Base-by-base conservation (phyloP, 148 eudicot genomes). In the Camellia sinensis region DNA sequence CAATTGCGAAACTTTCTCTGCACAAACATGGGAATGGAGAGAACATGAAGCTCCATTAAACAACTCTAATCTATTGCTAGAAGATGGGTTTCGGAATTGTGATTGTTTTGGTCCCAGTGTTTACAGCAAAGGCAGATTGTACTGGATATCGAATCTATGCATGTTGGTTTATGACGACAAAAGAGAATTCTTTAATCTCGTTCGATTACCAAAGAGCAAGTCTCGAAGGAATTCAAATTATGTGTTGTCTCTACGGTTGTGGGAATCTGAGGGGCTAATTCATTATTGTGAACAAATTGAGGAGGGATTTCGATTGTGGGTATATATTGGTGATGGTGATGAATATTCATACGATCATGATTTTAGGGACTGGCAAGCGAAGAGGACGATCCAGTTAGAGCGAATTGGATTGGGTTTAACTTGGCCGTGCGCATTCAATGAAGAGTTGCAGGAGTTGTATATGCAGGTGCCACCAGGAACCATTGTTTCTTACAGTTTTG, bases 361-460 rank as follows among this genome's bases (percentile, higher is more conserved):
- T 29, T 29, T 29, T 29, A 29, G 37, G 8, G 3, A 41, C 14
- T 74, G 77, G 77, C 50, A 46, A 40, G 48, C 66, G 3, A 74
- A 40, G 77, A 37, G 65, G 29, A 19, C 5, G 0, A 59, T 74
- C 29, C 66, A 8, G 6, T 41, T 59, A 21, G 50, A 74, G 37
- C 0, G 8, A 57, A 59, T 46, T 74, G 69, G n/a, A 10, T 48
- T 4, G 69, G 69, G 45, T 21, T n/a, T 12, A 15, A 41, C 59
- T 43, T 18, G 65, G 69, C 83, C 83, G 0, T 67, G 76, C 6
- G 79, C 74, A 15, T 80, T 80, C 29, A 74, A 74, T 46, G 78
- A 80, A 43, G 83, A 80, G 17, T 74, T 80, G 46, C 83, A 80
- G 45, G 2, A 66, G 3, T 53, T 80, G 57, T 74, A 64, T 75